Evolutionary conservation across 2,329 filamentous ascomycete genomes (phyloP).

Genomic region (Fusarium subglutinans): DNA sequence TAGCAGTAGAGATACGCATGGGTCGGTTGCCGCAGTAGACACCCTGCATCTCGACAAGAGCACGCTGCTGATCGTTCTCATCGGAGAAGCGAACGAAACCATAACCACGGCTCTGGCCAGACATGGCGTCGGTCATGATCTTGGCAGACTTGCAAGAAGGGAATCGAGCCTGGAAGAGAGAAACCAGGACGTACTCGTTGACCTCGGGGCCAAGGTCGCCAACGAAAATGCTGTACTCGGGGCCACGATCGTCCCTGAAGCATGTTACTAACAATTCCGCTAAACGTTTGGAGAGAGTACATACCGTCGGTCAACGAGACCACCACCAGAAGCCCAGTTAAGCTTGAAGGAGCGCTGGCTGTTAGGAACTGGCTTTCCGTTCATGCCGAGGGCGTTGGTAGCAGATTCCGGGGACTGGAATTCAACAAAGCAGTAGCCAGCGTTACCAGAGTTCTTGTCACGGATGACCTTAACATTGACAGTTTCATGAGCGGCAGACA

Average conservation of each 20-base stretch:
- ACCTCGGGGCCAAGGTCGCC: conserved; percentile 98
- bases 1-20: conserved; percentile 98
- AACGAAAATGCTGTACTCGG: conserved; percentile 97
- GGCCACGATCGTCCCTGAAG: conserved; percentile 89
- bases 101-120: conserved; percentile 95
- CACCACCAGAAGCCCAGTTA: conserved; percentile 98
- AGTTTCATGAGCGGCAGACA: conserved; percentile 87
- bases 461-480: conserved; percentile 99
- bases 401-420: conserved; percentile 86
- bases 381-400: conserved; percentile 88
- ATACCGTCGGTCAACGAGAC: conserved; percentile 90
- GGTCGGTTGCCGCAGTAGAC: conserved; percentile 98
- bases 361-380: conserved; percentile 91
- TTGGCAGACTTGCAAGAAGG: conserved; percentile 98
- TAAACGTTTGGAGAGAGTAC: conserved; percentile 38
- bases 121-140: conserved; percentile 99
- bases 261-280: neutral
- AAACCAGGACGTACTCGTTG: conserved; percentile 97
- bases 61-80: conserved; percentile 94
- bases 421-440: conserved; percentile 98
- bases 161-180: conserved; percentile 95
- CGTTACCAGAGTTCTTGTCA: conserved; percentile 98
- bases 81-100: conserved; percentile 98
- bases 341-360: conserved; percentile 96
- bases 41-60: conserved; percentile 97